Conservation (phyloP, 1,284 basidiomycete species). For the Microbotryum scabiosae region DNA sequence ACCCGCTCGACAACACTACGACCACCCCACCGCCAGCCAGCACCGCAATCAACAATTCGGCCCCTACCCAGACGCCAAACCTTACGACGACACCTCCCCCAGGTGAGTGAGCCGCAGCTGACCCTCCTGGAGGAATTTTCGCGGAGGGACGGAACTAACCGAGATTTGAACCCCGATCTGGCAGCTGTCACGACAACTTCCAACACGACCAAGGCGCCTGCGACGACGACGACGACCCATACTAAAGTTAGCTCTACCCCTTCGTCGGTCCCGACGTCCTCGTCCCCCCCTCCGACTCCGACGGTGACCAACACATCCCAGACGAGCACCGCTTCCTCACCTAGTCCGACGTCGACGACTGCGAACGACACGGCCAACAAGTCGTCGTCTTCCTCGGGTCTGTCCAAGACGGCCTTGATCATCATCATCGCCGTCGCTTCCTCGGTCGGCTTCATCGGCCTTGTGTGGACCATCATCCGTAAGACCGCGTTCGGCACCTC, state of each 20-base stretch:
- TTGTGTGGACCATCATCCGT: conserved; percentile 29
- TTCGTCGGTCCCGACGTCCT: neutral
- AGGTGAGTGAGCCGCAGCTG: no score
- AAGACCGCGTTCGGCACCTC: conserved; percentile 29
- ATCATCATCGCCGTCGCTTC: conserved; percentile 28
- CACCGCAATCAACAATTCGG: no score
- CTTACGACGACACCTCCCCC: no score
- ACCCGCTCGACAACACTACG: no score
- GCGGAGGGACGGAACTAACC: no score
- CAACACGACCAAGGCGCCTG: neutral
- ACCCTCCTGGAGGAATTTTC: no score
- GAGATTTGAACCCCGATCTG: neutral
- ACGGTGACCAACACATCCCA: no score
- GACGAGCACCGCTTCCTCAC: no score
- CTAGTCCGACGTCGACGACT: neutral
- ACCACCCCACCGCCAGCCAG: no score
- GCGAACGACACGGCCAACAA: conserved; percentile 2
- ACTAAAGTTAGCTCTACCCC: neutral
- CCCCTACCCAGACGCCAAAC: no score
- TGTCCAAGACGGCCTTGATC: conserved; percentile 25
- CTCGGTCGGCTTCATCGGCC: conserved; percentile 17
- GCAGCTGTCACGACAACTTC: neutral
- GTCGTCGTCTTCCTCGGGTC: conserved; percentile 9
- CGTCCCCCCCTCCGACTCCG: neutral
- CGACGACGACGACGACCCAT: neutral